phyloP scores from a whole-genome alignment of 2,329 filamentous ascomycete genomes.

The Ceratocystis huliohia region DNA sequence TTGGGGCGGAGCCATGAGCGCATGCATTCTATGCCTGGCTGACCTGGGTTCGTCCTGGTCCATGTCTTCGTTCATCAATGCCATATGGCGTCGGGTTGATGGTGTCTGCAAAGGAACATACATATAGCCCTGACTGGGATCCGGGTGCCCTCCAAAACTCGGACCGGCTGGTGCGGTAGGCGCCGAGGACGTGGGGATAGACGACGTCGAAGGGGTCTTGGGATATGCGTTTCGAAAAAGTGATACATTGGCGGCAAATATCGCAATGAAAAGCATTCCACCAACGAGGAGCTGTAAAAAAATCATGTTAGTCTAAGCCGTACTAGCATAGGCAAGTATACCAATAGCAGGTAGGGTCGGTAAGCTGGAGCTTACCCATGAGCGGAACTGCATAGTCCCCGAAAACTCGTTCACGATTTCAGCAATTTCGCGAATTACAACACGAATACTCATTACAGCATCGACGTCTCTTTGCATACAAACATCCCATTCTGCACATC shows the following conservation, averaged over 20 bases:
- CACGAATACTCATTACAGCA: conserved; percentile 62
- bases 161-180: neutral
- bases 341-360: neutral
- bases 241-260: conserved; percentile 40
- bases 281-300: conserved; percentile 38
- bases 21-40: conserved; percentile 14
- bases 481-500: conserved; percentile 69
- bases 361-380: conserved; percentile 35
- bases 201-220: neutral
- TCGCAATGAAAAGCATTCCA: conserved; percentile 35
- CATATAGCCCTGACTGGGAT: conserved; percentile 30
- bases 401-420: conserved; percentile 91
- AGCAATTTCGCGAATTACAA: conserved; percentile 78
- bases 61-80: conserved; percentile 15
- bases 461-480: conserved; percentile 80
- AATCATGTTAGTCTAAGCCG: neutral
- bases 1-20: conserved; percentile 14
- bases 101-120: conserved; percentile 33
- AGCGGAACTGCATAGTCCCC: conserved; percentile 77
- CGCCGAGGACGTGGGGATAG: conserved; percentile 2
- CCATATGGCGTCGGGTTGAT: conserved; percentile 27
- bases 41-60: conserved; percentile 18
- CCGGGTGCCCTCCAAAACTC: conserved; percentile 14
- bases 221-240: conserved; percentile 24
- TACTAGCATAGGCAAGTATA: neutral